Percentiles rank a stretch among this genome's conserved stretches.
Evolutionary conservation across 441 rosid species (phyloP).

Genomic region (Melastoma candidum): DNA sequence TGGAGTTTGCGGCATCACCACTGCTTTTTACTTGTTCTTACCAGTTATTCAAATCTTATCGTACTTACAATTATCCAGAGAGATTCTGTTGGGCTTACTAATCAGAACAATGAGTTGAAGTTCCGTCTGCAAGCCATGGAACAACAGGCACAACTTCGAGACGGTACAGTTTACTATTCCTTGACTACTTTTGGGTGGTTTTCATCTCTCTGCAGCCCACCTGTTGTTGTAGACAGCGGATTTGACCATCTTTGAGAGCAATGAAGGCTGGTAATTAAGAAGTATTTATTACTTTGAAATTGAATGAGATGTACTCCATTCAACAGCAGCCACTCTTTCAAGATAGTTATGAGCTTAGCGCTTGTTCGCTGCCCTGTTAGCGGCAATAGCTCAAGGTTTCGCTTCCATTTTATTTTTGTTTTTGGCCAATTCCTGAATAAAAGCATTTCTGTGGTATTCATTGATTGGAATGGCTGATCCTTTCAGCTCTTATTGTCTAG

Average conservation of each 20-base stretch:
- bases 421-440: too few species aligned
- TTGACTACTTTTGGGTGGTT: neutral
- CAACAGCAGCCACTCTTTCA: too few species aligned
- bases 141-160: conserved; percentile 88
- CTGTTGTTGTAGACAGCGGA: neutral
- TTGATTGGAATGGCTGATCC: too few species aligned
- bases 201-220: neutral
- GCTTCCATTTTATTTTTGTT: too few species aligned
- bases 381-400: too few species aligned
- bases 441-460: too few species aligned
- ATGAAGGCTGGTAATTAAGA: neutral
- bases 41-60: conserved; percentile 1
- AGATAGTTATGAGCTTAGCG: too few species aligned
- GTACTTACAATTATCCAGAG: conserved; percentile 35
- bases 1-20: conserved; percentile 1
- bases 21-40: neutral
- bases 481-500: too few species aligned
- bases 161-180: conserved; percentile 37
- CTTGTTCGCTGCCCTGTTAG: too few species aligned
- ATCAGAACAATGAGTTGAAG: conserved; percentile 86
- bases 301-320: too few species aligned
- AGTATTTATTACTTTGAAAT: neutral
- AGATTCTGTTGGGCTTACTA: conserved; percentile 83
- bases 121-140: conserved; percentile 97
- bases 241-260: neutral